Base-by-base conservation (phyloP, 177 flowering plant genomes). In the Vitis hybrid region DNA sequence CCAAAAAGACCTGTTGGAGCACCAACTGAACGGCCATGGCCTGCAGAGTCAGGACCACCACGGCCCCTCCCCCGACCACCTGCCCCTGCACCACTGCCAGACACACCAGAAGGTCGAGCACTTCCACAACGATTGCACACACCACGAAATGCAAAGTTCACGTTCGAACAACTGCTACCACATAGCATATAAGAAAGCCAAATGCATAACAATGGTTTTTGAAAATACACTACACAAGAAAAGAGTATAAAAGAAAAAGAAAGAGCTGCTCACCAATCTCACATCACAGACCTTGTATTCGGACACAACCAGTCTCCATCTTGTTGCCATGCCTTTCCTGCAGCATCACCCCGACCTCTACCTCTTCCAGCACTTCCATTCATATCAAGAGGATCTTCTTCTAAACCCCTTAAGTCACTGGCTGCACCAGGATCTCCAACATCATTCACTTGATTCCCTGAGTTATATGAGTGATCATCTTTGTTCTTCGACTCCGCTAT, bases 261-360 rank as follows among this genome's bases (percentile, higher is more conserved):
- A 86, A 66, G 87, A 86, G 97, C 93, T 82, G 94, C 99, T 93
- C 98, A 93, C 98, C 99, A 81, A 96, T 89, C 68, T 93, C 98
- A 89, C 83, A 90, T 90, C 90, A 93, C 98, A 93, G 98, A 96
- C 99, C 99, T 96, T 96, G 99, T 88, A 92, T 93, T 93, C n/a
- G 98, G 91, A 82, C 98, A 96, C 82, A 76, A 0, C 99, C 99
- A 96, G 77, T 96, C 99, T 69, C 98, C 99, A 6, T 91, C 99
- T 79, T 96, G 97, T 70, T 90, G 94, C 99, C 99, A 93, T 70
- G 95, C 74, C 79, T 92, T 93, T 54, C 83, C 95, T 6, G 86
- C 53, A 71, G 80, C 89, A 81, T 88, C 98, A 61, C 84, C 94
- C 13, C 79, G 86, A 59, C 94, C 94, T 82, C 89, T 83, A 63